Conservation (phyloP, 164 flowering plant species). For the Magnolia officinalis region DNA sequence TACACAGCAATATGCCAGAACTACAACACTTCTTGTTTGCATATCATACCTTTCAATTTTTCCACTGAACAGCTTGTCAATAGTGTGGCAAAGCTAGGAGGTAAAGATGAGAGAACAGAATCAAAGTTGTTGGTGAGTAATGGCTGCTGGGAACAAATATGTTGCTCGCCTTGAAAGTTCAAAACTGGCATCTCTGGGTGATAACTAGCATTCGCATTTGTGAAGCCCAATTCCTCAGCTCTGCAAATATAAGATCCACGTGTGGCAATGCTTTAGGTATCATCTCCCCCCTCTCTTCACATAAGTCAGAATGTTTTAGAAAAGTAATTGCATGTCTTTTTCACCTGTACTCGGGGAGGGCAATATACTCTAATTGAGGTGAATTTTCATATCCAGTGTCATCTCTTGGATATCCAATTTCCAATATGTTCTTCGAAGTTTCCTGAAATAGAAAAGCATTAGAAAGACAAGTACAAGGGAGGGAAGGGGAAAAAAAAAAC, state of each 20-base stretch:
- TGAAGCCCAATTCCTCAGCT: constrained; percentile 11
- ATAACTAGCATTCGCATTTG: constrained; percentile 9
- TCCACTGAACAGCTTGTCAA: constrained; percentile 36
- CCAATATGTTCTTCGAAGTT: constrained; percentile 8
- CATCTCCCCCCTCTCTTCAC: background rate
- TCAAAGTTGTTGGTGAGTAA: constrained; percentile 11
- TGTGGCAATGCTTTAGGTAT: constrained; percentile 3
- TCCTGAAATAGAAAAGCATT: constrained; percentile 16
- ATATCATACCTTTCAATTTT: background rate
- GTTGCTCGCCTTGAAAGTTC: constrained; percentile 21
- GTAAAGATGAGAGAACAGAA: constrained; percentile 27
- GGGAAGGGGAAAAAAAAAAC: background rate
- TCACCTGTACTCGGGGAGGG: constrained; percentile 37
- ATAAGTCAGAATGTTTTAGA: background rate
- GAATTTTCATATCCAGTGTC: constrained; percentile 33
- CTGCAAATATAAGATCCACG: constrained; percentile 17
- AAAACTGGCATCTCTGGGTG: constrained; percentile 23
- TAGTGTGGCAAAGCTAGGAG: constrained; percentile 73
- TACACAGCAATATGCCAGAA: background rate
- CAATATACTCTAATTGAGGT: constrained; percentile 39
- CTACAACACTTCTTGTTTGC: background rate
- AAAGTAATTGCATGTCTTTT: background rate
- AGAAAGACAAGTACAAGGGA: background rate
- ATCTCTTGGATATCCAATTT: constrained; percentile 15
- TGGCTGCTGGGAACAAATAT: constrained; percentile 21